Conservation (phyloP, 176 grass and related monocot species). For the Oryza meridionalis region DNA sequence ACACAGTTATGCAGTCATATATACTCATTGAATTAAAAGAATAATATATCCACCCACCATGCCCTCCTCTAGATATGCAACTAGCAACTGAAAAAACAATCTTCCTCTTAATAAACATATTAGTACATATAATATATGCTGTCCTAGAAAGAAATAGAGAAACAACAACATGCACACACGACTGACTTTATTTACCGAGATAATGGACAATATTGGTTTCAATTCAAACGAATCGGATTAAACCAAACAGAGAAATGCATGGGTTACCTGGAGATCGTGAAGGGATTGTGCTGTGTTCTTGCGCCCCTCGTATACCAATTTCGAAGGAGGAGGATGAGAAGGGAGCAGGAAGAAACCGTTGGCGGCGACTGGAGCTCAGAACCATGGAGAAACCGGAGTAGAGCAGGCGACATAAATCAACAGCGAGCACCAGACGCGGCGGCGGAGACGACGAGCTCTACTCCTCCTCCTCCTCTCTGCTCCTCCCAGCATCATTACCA, state of each 20-base stretch:
- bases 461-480: not conserved
- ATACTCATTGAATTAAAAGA: no score
- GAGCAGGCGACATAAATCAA: slow-evolving; percentile 60
- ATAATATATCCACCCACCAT: no score
- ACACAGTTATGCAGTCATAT: not conserved
- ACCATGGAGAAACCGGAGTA: slow-evolving; percentile 45
- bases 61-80: no score
- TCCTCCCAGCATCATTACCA: not conserved
- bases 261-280: slow-evolving; percentile 51
- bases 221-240: no score
- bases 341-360: slow-evolving; percentile 22
- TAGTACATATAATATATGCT: not conserved
- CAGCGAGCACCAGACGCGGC: not conserved
- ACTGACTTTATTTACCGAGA: not conserved
- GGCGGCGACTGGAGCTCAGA: slow-evolving; percentile 54
- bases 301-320: slow-evolving; percentile 44
- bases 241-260: not conserved
- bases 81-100: not conserved
- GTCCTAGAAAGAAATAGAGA: not conserved
- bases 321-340: slow-evolving; percentile 23
- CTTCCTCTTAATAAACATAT: not conserved
- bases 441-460: not conserved
- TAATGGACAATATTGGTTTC: no score
- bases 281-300: slow-evolving; percentile 16
- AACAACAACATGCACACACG: not conserved